Conservation (phyloP, 2,329 filamentous ascomycete species). For the Aspergillus aculeatus region DNA sequence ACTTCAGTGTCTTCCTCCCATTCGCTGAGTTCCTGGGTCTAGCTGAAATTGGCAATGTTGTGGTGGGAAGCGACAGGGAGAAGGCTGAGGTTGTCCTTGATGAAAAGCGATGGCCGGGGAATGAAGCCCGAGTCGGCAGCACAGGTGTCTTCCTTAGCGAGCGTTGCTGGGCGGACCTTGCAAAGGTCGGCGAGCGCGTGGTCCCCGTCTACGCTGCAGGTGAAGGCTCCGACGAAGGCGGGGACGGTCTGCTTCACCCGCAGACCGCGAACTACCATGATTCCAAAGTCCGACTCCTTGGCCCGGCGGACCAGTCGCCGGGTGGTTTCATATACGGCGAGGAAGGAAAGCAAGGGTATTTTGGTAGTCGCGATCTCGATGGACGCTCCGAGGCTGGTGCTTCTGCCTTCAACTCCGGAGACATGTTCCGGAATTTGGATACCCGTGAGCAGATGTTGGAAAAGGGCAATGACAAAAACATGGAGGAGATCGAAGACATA, state of each 20-base stretch:
- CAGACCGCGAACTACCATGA: slow-evolving; percentile 44
- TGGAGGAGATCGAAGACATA: slow-evolving; percentile 86
- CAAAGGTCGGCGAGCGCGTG: slow-evolving; percentile 66
- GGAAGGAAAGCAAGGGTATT: slow-evolving; percentile 78
- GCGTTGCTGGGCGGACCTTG: slow-evolving; percentile 88
- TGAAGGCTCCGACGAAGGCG: slow-evolving; percentile 53
- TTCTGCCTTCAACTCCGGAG: slow-evolving; percentile 86
- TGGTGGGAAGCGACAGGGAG: slow-evolving; percentile 89
- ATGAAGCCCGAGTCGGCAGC: slow-evolving; percentile 85
- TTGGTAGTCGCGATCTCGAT: slow-evolving; percentile 75
- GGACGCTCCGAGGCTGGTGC: slow-evolving; percentile 85
- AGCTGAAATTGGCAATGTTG: slow-evolving; percentile 75
- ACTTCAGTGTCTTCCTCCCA: slow-evolving; percentile 93
- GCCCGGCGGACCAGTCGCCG: slow-evolving; percentile 49
- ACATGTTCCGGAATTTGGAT: slow-evolving; percentile 98
- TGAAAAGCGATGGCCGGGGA: slow-evolving; percentile 85
- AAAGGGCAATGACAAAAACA: slow-evolving; percentile 84
- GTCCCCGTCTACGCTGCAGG: slow-evolving; percentile 59
- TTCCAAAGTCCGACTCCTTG: slow-evolving; percentile 57
- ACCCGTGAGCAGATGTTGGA: slow-evolving; percentile 93
- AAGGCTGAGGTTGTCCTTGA: slow-evolving; percentile 90
- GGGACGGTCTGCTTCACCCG: slow-evolving; percentile 60
- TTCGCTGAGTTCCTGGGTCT: slow-evolving; percentile 94
- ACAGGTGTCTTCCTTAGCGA: slow-evolving; percentile 96
- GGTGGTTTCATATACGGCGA: slow-evolving; percentile 65